Evolutionary conservation across 257 asterid species (phyloP), one percentile per base, ranked within the genome.

Genomic region (Lantana camara): DNA sequence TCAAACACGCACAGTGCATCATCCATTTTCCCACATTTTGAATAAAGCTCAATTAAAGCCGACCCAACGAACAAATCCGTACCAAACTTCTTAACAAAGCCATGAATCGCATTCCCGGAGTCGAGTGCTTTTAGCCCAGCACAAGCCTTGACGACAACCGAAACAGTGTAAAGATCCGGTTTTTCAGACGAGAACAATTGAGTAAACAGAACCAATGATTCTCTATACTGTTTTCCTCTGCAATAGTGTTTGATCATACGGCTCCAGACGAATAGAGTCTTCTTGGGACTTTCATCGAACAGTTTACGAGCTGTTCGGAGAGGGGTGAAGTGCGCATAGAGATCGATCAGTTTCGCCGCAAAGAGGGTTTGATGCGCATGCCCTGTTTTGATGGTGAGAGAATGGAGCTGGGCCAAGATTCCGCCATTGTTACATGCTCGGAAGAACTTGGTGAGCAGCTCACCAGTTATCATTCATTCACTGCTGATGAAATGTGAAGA

Each of bases 281-380:
- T 62, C 0, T 64, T 60, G 51, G 90, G 85, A 74, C 63, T 86
- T 85, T 86, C 98, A 17, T 85, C 96, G 75, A 92, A 82, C 88
- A 92, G 63, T 20, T 89, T 82, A 72, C 81, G 81, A 2, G 72
- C 73, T 12, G 73, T 63, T 20, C 47, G 42, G 10, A 46, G 12
- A 1, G 67, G 54, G 11, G 71, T 23, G 46, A 74, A 64, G 11
- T 72, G 60, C 0, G 68, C 27, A 7, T 73, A 79, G 0, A 69
- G 21, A 45, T 69, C 40, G 38, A 66, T 59, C 40, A 83, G 74
- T 46, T 70, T 77, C 7, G 74, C 73, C 3, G 81, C 80, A 17
- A 77, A 71, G 35, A 58, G n/a, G 23, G 47, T 9, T 56, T 74
- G 65, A 8, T 60, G 60, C 34, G 50, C 46, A 30, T 76, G 52